Evolutionary conservation across 176 grass and related monocot genomes (phyloP), one percentile per base, ranked within the genome.

Genomic region (Thinopyrum elongatum): DNA sequence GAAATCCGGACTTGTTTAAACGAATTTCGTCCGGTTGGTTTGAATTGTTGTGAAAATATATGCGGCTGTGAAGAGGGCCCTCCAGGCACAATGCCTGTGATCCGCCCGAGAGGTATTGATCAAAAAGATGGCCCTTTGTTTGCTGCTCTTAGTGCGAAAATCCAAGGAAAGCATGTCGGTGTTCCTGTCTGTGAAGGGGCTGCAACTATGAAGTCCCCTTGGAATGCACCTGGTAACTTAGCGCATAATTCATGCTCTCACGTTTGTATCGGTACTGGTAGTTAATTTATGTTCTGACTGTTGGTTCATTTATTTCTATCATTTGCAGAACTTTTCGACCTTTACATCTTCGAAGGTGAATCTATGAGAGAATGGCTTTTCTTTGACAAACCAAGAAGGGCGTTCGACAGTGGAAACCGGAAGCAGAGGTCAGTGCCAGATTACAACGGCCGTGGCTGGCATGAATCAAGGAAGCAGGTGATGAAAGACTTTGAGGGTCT

Each of bases 121-220:
- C 86, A 95, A 55, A 95, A 98, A 85, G 95, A 98, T 58, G 93
- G 91, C 1, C 95, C 95, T 59, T 85, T 98, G 69, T 98, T 98
- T 93, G 95, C 89, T 51, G 93, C 93, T 82, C 92, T 98, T 28
- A 90, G 80, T 90, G 89, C 90, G 63, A 98, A 93, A 88, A 81
- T 90, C 80, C 91, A 88, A 84, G 89, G 87, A 33, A 98, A 98
- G 63, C 86, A 98, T 86, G 95, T 95, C 14, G 91, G 95, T 39
- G 85, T 98, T 77, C 95, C 93, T 73, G 91, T 98, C 71, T 98
- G 93, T 88, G 93, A 98, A 93, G 95, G 95, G 46, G 95, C 95
- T 82, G 95, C 92, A 21, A 95, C 93, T 86, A 51, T 89, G 3
- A 98, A 98, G 38, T 98, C 93, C 39, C 91, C 93, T 8, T 98